A percentile compares a stretch with the other conserved stretches of the same genome.
phyloP scores from a whole-genome alignment of 2,329 filamentous ascomycete genomes.

The Cladophialophora immunda region DNA sequence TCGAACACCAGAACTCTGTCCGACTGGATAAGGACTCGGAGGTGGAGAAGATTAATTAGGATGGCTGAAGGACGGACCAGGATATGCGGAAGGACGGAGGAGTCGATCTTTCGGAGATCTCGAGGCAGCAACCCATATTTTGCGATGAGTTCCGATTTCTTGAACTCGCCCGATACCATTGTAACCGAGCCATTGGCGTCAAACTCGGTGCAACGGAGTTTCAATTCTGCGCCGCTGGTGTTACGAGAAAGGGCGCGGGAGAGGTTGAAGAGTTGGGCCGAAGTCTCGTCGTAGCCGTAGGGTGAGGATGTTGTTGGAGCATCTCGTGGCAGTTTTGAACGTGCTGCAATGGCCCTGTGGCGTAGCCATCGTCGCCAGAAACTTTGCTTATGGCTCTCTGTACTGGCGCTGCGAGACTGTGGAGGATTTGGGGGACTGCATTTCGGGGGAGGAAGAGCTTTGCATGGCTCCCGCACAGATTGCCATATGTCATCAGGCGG shows the following conservation, averaged over 20 bases:
- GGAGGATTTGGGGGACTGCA: constrained; percentile 28
- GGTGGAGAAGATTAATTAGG: constrained; percentile 92
- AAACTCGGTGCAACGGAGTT: constrained; percentile 92
- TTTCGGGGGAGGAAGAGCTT: constrained; percentile 36
- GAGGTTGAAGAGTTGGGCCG: constrained; percentile 70
- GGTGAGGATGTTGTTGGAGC: constrained; percentile 13
- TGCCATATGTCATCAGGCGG: constrained; percentile 34
- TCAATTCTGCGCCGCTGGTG: constrained; percentile 78
- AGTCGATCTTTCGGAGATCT: constrained; percentile 97
- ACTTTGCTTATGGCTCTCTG: constrained; percentile 32
- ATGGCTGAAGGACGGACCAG: constrained; percentile 92
- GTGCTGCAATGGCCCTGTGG: constrained; percentile 26
- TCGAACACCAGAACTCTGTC: constrained; percentile 96
- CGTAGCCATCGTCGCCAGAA: constrained; percentile 37
- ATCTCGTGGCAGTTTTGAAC: constrained; percentile 22
- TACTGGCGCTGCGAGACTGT: constrained; percentile 35
- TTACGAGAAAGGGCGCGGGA: constrained; percentile 64
- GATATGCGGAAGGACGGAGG: constrained; percentile 92
- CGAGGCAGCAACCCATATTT: constrained; percentile 83
- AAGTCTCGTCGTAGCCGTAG: constrained; percentile 53
- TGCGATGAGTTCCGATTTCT: constrained; percentile 95
- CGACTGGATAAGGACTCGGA: constrained; percentile 93
- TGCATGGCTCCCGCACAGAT: constrained; percentile 36
- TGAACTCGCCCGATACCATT: constrained; percentile 92
- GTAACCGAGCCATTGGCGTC: constrained; percentile 92